Conservation (phyloP, 2,329 filamentous ascomycete species). For the Chaetomiaceae sp. region DNA sequence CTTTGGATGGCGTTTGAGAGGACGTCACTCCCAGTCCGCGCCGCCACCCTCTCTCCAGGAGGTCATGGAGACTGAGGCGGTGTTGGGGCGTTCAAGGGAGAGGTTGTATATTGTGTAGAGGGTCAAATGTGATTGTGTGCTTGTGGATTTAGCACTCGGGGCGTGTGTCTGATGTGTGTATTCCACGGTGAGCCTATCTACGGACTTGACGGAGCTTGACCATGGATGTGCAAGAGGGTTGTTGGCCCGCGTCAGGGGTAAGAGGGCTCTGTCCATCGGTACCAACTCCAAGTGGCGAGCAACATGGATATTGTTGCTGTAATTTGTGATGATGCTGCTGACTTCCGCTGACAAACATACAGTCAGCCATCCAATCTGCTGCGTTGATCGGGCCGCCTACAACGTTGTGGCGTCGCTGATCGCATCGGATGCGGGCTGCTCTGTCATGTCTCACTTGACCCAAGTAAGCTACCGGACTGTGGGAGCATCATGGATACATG, state of each 20-base stretch:
- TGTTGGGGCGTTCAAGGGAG: not conserved
- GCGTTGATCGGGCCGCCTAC: not conserved
- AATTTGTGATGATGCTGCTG: too few species aligned
- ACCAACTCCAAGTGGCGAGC: too few species aligned
- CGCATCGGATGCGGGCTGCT: slow-evolving; percentile 8
- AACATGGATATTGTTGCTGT: too few species aligned
- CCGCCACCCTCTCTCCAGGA: too few species aligned
- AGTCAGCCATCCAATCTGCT: not conserved
- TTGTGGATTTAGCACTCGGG: not conserved
- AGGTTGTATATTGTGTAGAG: not conserved
- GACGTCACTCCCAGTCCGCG: too few species aligned
- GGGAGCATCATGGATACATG: not conserved
- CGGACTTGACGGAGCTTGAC: too few species aligned
- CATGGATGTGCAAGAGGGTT: too few species aligned
- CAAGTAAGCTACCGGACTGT: not conserved
- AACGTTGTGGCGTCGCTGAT: not conserved
- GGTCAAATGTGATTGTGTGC: not conserved
- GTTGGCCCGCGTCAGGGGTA: too few species aligned
- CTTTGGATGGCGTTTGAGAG: slow-evolving; percentile 56
- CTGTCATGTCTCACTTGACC: not conserved
- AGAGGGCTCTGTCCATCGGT: too few species aligned
- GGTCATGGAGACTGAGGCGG: not conserved
- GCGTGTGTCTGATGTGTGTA: not conserved
- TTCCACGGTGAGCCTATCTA: too few species aligned
- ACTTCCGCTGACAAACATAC: not conserved